phyloP scores from a whole-genome alignment of 176 grass and related monocot species.

The Miscanthus lutarioriparius region DNA sequence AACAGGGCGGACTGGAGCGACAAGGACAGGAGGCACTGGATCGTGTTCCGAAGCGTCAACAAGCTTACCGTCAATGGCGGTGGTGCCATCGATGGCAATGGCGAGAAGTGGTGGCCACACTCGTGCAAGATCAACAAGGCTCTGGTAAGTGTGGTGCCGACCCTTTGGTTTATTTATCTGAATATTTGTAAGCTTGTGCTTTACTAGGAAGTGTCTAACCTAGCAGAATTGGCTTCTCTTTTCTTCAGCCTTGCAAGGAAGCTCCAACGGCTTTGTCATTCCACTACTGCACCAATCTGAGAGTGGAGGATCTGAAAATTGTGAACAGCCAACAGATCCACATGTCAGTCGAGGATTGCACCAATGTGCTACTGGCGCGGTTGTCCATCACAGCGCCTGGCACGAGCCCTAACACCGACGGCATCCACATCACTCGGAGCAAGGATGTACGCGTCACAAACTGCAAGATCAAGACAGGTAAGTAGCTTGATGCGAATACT shows the following conservation, averaged over 20 bases:
- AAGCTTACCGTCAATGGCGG: constrained; percentile 54
- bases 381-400: constrained; percentile 24
- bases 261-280: constrained; percentile 57
- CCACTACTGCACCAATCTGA: constrained; percentile 7
- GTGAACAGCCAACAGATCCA: constrained; percentile 53
- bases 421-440: constrained; percentile 43
- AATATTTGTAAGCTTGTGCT: background rate
- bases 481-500: background rate
- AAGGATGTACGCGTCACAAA: constrained; percentile 21
- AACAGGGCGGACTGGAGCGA: constrained; percentile 42
- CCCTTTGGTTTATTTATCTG: background rate
- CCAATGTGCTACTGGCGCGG: background rate
- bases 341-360: constrained; percentile 38
- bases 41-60: constrained; percentile 36
- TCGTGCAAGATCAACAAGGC: constrained; percentile 73
- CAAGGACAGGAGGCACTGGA: constrained; percentile 45
- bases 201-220: background rate
- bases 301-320: constrained; percentile 8
- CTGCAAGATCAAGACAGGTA: constrained; percentile 46
- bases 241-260: constrained; percentile 52
- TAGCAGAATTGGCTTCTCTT: background rate
- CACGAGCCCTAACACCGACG: constrained; percentile 42
- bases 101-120: constrained; percentile 68
- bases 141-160: constrained; percentile 30
- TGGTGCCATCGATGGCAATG: constrained; percentile 65